Base-by-base conservation (phyloP, 192 early-diverging fungal species). In the Podila minutissima region DNA sequence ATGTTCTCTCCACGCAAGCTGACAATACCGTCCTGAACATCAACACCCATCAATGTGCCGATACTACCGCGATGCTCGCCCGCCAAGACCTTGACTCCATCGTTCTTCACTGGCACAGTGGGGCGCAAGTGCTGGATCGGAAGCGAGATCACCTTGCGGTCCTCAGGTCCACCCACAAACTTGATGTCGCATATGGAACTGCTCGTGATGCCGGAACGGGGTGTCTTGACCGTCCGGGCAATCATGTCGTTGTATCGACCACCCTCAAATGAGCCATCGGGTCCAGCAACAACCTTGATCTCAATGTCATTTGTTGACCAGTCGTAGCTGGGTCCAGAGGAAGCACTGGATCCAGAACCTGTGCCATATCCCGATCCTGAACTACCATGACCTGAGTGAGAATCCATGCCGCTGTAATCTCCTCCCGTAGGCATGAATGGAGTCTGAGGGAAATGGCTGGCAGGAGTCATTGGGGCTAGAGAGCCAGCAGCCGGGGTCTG, bases 11-110 rank as follows among this genome's bases (percentile, higher is more conserved):
- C 90, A 37, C 87, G 83, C n/a, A 89, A 73, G 64, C 89, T 88
- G 66, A 95, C 92, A 83, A 93, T 90, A 59, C 88, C 93, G 64
- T 93, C 93, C 62, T 89, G 81, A 8, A 91, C 90, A 82, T 95
- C 93, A 17, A 88, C 87, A 41, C 92, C 93, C 38, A 93, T 89
- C 82, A 95, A 84, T 2, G 83, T 87, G 5, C 92, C 93, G 20
- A 91, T 63, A 22, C 87, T 74, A 24, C 90, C 91, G 48, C 87
- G 86, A 48, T 89, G 74, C 13, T 87, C 67, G 17, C 91, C 91
- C 31, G 86, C 79, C 31, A 95, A 86, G 10, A 95, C 86, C 65
- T 92, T 88, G 31, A 95, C 91, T 20, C 88, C 89, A 77, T 95
- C 92, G 59, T 88, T 91, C 82, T 93, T 94, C 63, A 84, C 85